Evolutionary conservation across 2,329 filamentous ascomycete genomes (phyloP), one percentile per base, ranked within the genome.

Genomic region (Mariannaea sp.): DNA sequence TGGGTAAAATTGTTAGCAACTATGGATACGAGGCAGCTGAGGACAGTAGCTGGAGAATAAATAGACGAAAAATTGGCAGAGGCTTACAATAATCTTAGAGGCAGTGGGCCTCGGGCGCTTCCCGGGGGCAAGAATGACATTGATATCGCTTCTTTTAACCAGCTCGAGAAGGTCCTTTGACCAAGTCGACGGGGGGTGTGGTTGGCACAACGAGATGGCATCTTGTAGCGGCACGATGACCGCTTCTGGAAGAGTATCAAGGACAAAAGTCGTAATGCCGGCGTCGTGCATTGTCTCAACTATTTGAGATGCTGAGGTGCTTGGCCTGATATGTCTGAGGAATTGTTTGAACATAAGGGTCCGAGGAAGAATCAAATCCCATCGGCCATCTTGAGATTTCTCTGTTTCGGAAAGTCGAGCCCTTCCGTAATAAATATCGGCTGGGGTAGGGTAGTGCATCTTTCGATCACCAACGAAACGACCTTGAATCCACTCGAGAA

Each of bases 241-340:
- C 20, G 90, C 86, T 70, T 96, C 91, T 2, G 94, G 93, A 1
- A 97, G 76, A 1, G 89, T 92, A 58, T 96, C 90, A 13, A 97
- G 80, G 42, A 92, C 75, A 19, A 81, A 77, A 8, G 74, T 72
- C 6, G 81, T 85, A 40, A 96, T 83, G 0, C 87, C 86, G 56
- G 86, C 86, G 36, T 83, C 77, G 53, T 87, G 80, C 74, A 97
- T 86, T 19, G 87, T 79, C 66, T 94, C 87, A 2, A 95, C 87
- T 58, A 88, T 83, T 58, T 87, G 81, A 5, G 81, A 75, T 22
- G 80, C 78, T 10, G 79, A 78, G 45, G 76, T 79, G 12, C 77
- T 75, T 7, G 76, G 71, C 13, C 74, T 77, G 16, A 88, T 73
- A 5, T 80, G 76, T 8, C 78, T 77, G 59, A 93, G 87, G 51